Evolutionary conservation across 495 filamentous ascomycete genomes (phyloP).

Genomic region (Penicillium simplicissimum): DNA sequence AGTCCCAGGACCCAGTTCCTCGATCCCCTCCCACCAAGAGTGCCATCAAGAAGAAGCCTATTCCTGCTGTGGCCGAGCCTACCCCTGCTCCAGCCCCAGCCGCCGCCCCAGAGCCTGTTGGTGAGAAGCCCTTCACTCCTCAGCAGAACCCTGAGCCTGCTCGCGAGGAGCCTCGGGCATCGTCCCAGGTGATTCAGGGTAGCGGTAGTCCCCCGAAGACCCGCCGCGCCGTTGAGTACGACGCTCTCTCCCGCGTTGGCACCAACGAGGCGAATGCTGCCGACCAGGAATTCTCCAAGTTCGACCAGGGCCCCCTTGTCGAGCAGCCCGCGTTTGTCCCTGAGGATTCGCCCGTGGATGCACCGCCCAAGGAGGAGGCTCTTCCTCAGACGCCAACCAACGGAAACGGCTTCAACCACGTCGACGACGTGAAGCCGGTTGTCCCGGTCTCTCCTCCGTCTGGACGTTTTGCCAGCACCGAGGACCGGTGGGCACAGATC

Average conservation of each 20-base stretch:
- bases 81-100: constrained; percentile 13
- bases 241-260: constrained; percentile 60
- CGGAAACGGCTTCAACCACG: constrained; percentile 21
- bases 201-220: constrained; percentile 46
- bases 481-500: constrained; percentile 84
- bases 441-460: constrained; percentile 25
- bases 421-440: constrained; percentile 28
- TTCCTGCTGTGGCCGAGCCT: constrained; percentile 23
- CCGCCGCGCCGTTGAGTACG: constrained; percentile 50
- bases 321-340: constrained; percentile 88
- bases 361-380: constrained; percentile 19
- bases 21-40: constrained; percentile 25
- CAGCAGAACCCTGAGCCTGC: constrained; percentile 25
- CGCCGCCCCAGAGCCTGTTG: constrained; percentile 9
- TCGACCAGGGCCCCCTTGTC: constrained; percentile 84
- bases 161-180: constrained; percentile 21
- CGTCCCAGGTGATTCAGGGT: constrained; percentile 12
- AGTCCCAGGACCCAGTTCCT: constrained; percentile 33
- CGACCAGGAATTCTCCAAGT: constrained; percentile 73
- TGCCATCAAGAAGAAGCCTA: constrained; percentile 42
- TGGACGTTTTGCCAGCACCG: constrained; percentile 18
- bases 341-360: constrained; percentile 53
- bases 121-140: constrained; percentile 24
- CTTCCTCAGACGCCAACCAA: constrained; percentile 27
- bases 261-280: constrained; percentile 66